These are phyloP conservation scores for Wickerhamiella azyma DNA, from an alignment of 805 yeast genomes.

Conservation along the genomic window DNA sequence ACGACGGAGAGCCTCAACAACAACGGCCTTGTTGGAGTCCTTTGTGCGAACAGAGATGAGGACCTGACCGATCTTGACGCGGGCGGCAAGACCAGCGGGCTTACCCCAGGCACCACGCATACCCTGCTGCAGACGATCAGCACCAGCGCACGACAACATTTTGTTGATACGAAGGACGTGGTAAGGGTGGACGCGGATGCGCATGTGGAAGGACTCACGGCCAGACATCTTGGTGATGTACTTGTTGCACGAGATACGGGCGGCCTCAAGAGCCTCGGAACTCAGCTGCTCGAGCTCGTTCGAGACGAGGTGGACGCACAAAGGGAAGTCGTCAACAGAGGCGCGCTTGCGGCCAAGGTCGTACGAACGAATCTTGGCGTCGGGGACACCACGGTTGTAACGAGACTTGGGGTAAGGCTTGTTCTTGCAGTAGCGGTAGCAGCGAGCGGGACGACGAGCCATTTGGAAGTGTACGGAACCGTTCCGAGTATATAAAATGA, in stretches of 20 bases:
- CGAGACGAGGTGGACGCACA: conserved; percentile 97
- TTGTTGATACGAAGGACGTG: conserved; percentile 99
- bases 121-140: conserved; percentile 99
- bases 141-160: conserved; percentile 99
- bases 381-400: conserved; percentile 99
- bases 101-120: conserved; percentile 99
- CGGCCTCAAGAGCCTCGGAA: conserved; percentile 99
- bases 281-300: conserved; percentile 99
- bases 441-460: conserved; percentile 99
- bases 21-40: conserved; percentile 95
- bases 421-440: conserved; percentile 99
- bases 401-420: conserved; percentile 99
- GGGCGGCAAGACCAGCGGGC: conserved; percentile 99
- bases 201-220: conserved; percentile 99
- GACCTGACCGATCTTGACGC: conserved; percentile 97
- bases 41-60: conserved; percentile 96
- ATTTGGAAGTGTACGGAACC: conserved; percentile 29
- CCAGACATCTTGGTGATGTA: conserved; percentile 96
- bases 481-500: not conserved
- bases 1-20: conserved; percentile 98
- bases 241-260: conserved; percentile 99
- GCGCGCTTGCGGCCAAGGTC: conserved; percentile 99
- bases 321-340: conserved; percentile 97
- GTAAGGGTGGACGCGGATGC: conserved; percentile 99
- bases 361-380: conserved; percentile 97